Percentiles rank a stretch among this genome's conserved stretches.
Evolutionary conservation across 352 stramenopile genomes (phyloP).

Genomic region (Saprolegnia parasitica): DNA sequence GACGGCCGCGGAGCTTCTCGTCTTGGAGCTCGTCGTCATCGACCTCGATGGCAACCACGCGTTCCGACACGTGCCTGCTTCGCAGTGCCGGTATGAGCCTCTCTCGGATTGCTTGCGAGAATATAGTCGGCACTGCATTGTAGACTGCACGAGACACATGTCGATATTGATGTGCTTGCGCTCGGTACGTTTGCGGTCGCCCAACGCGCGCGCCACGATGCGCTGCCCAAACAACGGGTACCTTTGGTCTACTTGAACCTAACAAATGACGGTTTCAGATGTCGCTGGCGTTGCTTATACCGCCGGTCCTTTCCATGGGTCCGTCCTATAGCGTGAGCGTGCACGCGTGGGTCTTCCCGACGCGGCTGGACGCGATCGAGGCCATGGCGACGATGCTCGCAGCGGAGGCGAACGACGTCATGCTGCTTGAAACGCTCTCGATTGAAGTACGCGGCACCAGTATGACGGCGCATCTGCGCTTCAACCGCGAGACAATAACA

Average conservation of each 20-base stretch:
- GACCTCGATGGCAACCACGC: conserved; percentile 9
- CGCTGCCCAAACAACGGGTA: neutral
- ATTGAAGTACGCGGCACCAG: neutral
- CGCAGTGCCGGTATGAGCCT: neutral
- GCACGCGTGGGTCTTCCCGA: conserved; percentile 19
- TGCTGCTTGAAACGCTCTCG: conserved; percentile 2
- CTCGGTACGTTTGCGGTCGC: conserved; percentile 26
- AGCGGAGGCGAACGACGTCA: neutral
- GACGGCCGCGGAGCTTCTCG: neutral
- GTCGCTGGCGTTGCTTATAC: conserved; percentile 1
- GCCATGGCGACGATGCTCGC: neutral
- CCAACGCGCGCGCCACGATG: conserved; percentile 1
- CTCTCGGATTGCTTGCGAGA: neutral
- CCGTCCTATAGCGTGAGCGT: neutral
- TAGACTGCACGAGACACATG: conserved; percentile 13
- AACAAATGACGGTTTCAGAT: conserved; percentile 14
- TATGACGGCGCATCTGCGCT: neutral
- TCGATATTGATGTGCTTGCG: conserved; percentile 21
- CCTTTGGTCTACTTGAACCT: neutral
- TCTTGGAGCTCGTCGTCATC: conserved; percentile 5
- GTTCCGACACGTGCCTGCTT: neutral
- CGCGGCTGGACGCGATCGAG: conserved; percentile 4
- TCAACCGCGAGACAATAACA: neutral
- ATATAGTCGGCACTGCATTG: neutral
- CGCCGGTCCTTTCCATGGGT: neutral